Conservation (phyloP, 169 alveolate genomes). For the Plasmodium gaboni region DNA sequence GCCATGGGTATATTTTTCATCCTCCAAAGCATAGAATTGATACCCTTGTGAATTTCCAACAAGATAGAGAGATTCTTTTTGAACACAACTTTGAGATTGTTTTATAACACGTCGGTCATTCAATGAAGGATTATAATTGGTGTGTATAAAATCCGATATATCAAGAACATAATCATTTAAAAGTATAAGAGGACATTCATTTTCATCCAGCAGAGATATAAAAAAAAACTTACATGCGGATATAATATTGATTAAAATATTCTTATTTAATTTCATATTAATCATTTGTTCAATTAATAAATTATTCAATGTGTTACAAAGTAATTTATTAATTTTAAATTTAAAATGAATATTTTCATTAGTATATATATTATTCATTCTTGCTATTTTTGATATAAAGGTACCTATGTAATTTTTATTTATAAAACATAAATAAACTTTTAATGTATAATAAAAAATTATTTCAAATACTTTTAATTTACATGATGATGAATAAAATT, state of each 20-base stretch:
- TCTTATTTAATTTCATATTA: slow-evolving; percentile 27
- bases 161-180: not conserved
- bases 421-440: slow-evolving; percentile 27
- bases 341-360: slow-evolving; percentile 41
- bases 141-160: too few species aligned
- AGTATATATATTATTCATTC: slow-evolving; percentile 39
- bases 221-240: slow-evolving; percentile 70
- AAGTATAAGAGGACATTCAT: not conserved
- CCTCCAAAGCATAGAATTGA: too few species aligned
- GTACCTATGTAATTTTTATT: slow-evolving; percentile 33
- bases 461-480: slow-evolving; percentile 19
- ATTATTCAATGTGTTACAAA: slow-evolving; percentile 23
- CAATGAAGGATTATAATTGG: too few species aligned
- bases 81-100: too few species aligned
- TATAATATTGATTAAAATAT: slow-evolving; percentile 1
- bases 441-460: slow-evolving; percentile 28
- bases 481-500: slow-evolving; percentile 32
- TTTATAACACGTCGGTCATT: too few species aligned
- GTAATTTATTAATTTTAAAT: slow-evolving; percentile 22
- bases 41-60: too few species aligned
- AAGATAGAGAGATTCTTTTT: too few species aligned
- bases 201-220: slow-evolving; percentile 45
- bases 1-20: too few species aligned
- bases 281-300: slow-evolving; percentile 18
- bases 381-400: slow-evolving; percentile 50